phyloP scores from a whole-genome alignment of 305 asterid genomes.

The Fraxinus sp. region DNA sequence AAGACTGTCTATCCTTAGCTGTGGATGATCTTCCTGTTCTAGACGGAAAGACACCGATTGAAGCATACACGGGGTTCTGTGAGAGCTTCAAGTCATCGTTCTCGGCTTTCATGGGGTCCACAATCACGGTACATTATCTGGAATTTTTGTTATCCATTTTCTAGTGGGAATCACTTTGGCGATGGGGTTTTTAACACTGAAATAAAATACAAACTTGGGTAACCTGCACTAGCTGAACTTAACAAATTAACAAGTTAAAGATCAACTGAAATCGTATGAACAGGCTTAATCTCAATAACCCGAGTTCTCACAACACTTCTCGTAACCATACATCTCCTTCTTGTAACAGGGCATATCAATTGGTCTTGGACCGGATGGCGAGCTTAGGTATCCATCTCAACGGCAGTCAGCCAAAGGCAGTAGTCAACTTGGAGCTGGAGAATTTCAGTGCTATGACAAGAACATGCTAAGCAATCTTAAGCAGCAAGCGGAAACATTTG shows the following conservation, averaged over 20 bases:
- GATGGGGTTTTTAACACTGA: neutral
- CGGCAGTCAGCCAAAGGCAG: constrained; percentile 31
- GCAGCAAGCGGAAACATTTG: constrained; percentile 45
- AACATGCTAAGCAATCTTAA: constrained; percentile 61
- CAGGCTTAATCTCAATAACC: neutral
- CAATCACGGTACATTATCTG: constrained; percentile 54
- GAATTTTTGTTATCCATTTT: neutral
- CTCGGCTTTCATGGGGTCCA: constrained; percentile 60
- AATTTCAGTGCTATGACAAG: constrained; percentile 79
- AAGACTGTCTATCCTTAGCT: constrained; percentile 61
- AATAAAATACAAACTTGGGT: neutral
- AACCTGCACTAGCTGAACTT: neutral
- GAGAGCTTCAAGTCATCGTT: constrained; percentile 65
- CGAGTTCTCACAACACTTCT: neutral
- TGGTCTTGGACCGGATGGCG: constrained; percentile 92
- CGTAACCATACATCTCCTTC: neutral
- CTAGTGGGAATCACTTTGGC: neutral
- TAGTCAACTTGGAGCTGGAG: constrained; percentile 56
- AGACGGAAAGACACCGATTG: constrained; percentile 73
- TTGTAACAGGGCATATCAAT: constrained; percentile 60
- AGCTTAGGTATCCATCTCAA: constrained; percentile 77
- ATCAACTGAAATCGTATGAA: neutral
- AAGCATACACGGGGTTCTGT: constrained; percentile 58
- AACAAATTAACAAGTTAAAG: neutral
- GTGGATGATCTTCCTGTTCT: constrained; percentile 75